A percentile compares a stretch with the other conserved stretches of the same genome.
Evolutionary conservation across 805 yeast genomes (phyloP).

Genomic region (Hanseniaspora hatyaiensis): DNA sequence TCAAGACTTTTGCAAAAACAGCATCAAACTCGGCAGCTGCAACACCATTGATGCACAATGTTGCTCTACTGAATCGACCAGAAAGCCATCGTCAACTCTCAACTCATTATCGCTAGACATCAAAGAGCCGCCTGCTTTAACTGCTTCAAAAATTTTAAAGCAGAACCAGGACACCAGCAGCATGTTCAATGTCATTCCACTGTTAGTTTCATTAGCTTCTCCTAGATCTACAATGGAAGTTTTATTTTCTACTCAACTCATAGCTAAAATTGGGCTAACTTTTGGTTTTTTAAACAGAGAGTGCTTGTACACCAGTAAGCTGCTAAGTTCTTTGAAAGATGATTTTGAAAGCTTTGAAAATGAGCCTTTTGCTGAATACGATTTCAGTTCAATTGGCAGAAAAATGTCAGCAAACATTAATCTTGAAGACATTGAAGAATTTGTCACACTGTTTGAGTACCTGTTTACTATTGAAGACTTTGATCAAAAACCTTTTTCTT

Average conservation of each 20-base stretch:
- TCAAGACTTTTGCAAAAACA: neutral
- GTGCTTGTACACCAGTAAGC: conserved; percentile 57
- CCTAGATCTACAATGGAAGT: conserved; percentile 75
- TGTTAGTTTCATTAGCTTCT: conserved; percentile 55
- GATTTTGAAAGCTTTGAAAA: conserved; percentile 31
- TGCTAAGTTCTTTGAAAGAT: conserved; percentile 59
- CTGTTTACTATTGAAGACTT: conserved; percentile 22
- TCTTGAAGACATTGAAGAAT: conserved; percentile 26
- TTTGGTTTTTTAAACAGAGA: conserved; percentile 64
- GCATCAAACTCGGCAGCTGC: no score
- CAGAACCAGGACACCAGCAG: conserved; percentile 43
- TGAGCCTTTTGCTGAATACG: conserved; percentile 17
- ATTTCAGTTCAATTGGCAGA: conserved; percentile 4
- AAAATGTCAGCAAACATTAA: conserved; percentile 17
- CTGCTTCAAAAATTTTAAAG: conserved; percentile 51
- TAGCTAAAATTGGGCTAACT: conserved; percentile 56
- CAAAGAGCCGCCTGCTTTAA: conserved; percentile 64
- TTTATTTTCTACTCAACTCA: conserved; percentile 55
- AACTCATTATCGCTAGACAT: conserved; percentile 44
- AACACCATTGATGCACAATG: neutral
- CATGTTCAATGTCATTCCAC: conserved; percentile 37
- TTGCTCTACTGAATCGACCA: neutral
- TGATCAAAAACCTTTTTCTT: neutral
- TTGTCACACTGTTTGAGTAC: conserved; percentile 21
- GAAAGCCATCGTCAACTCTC: conserved; percentile 23